Conservation (phyloP, 2,329 filamentous ascomycete species). For the Pezizomycotina sp. region DNA sequence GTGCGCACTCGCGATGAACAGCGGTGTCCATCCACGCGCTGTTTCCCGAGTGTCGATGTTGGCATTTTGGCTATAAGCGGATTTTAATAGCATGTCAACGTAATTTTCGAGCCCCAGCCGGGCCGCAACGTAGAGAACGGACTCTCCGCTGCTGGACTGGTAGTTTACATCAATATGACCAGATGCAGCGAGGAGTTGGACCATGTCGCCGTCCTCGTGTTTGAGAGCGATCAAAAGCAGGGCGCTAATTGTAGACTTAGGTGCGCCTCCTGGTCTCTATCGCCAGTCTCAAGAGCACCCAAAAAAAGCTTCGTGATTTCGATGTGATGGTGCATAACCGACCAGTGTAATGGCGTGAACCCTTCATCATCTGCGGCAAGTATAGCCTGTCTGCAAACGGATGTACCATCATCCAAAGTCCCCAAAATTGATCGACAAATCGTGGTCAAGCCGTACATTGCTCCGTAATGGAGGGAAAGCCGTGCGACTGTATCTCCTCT, state of each 20-base stretch:
- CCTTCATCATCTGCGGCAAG: conserved; percentile 74
- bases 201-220: too few relatives aligned
- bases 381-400: conserved; percentile 73
- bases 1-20: conserved; percentile 71
- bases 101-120: conserved; percentile 73
- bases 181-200: conserved; percentile 72
- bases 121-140: conserved; percentile 78
- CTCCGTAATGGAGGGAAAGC: conserved; percentile 78
- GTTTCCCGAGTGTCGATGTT: conserved; percentile 64
- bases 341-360: conserved; percentile 76
- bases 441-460: conserved; percentile 85
- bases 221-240: too few relatives aligned
- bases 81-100: conserved; percentile 56
- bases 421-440: conserved; percentile 76
- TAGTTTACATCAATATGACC: conserved; percentile 90
- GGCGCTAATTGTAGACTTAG: conserved; percentile 46
- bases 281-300: conserved; percentile 60
- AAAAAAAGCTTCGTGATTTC: conserved; percentile 69
- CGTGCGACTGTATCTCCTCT: conserved; percentile 64
- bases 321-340: conserved; percentile 78
- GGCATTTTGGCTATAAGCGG: conserved; percentile 52
- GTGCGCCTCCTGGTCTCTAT: conserved; percentile 46
- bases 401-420: conserved; percentile 73
- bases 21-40: conserved; percentile 83
- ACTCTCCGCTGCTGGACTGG: conserved; percentile 77